phyloP scores from a whole-genome alignment of 2,329 filamentous ascomycete species.

The Ascochyta fabae region DNA sequence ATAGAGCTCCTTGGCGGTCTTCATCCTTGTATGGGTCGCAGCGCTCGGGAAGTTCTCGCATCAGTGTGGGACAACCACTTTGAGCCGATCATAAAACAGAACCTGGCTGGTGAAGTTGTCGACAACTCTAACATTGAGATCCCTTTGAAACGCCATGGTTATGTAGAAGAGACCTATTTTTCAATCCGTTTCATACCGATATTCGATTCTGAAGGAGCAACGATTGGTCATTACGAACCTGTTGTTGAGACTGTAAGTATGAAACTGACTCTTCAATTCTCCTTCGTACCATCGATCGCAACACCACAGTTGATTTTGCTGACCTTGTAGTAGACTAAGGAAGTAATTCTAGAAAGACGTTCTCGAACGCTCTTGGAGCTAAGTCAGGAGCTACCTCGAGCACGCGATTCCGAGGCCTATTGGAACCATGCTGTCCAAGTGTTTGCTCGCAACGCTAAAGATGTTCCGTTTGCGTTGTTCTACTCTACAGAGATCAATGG shows the following conservation, averaged over 20 bases:
- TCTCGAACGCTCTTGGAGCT: conserved; percentile 26
- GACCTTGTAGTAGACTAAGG: conserved; percentile 18
- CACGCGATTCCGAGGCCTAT: conserved; percentile 71
- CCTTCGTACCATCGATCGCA: background rate
- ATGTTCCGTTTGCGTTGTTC: conserved; percentile 35
- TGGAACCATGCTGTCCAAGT: conserved; percentile 72
- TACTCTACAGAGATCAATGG: conserved; percentile 30
- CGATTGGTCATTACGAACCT: conserved; percentile 77
- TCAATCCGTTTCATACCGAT: conserved; percentile 79
- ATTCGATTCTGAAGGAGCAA: conserved; percentile 71
- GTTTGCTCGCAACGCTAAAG: conserved; percentile 71
- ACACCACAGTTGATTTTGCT: background rate
- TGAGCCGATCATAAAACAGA: conserved; percentile 31
- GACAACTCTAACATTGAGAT: conserved; percentile 70
- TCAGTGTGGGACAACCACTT: conserved; percentile 61
- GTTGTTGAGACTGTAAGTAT: conserved; percentile 73
- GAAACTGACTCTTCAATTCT: background rate
- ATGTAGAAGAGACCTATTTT: conserved; percentile 78
- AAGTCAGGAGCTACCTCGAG: conserved; percentile 71
- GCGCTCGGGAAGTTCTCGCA: conserved; percentile 69
- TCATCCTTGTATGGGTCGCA: conserved; percentile 66
- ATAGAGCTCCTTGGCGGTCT: conserved; percentile 36
- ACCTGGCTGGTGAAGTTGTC: conserved; percentile 31
- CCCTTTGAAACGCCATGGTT: conserved; percentile 71
- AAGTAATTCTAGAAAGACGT: conserved; percentile 19